phyloP scores from a whole-genome alignment of 78 protist species.

The Speleostelium caveatum region DNA sequence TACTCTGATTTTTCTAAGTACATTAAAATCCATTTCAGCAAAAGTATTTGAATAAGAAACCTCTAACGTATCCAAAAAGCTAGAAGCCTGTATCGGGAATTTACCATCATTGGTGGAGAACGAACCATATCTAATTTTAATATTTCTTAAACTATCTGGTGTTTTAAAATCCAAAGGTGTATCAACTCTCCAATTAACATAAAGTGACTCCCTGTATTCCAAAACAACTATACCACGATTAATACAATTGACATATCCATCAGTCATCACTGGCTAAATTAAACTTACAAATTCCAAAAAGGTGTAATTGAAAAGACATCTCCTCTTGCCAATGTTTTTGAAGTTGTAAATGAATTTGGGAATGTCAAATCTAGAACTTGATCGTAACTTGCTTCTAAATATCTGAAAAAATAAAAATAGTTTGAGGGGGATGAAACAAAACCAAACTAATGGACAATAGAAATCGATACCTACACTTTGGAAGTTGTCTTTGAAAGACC shows the following conservation, averaged over 20 bases:
- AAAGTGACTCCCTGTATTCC: neutral
- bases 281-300: neutral
- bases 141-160: neutral
- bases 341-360: neutral
- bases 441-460: too few species aligned
- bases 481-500: neutral
- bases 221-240: too few species aligned
- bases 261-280: neutral
- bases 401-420: neutral
- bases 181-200: neutral
- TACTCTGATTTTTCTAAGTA: neutral
- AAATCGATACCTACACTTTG: neutral
- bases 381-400: neutral
- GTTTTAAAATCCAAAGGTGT: neutral
- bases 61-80: neutral
- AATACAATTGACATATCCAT: too few species aligned
- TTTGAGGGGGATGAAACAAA: neutral
- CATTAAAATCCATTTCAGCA: neutral
- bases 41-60: neutral
- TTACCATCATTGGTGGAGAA: neutral
- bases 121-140: neutral
- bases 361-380: neutral
- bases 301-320: neutral
- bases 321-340: neutral
- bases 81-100: neutral